Conservation (phyloP, 2,329 filamentous ascomycete genomes). For the Aspergillus tubingensis region DNA sequence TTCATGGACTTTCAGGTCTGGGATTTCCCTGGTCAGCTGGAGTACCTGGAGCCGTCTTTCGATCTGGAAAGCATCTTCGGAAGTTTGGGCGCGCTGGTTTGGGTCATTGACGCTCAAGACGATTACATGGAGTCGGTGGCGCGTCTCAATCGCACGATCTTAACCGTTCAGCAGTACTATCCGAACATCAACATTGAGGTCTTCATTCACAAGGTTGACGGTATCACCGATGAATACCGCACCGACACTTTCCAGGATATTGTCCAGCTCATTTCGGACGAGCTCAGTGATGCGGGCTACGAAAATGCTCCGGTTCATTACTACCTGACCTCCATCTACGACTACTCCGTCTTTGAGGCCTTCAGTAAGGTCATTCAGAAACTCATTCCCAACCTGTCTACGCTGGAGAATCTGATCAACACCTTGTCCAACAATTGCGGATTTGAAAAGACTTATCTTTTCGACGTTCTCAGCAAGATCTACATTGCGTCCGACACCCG, state of each 20-base stretch:
- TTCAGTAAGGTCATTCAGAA: slow-evolving; percentile 99
- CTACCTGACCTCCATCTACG: slow-evolving; percentile 96
- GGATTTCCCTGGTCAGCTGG: slow-evolving; percentile 94
- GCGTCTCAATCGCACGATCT: slow-evolving; percentile 82
- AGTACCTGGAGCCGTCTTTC: slow-evolving; percentile 86
- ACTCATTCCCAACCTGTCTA: slow-evolving; percentile 87
- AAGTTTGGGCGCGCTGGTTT: slow-evolving; percentile 90
- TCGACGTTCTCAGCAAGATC: slow-evolving; percentile 96
- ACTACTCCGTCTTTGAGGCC: slow-evolving; percentile 97
- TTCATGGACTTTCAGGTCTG: slow-evolving; percentile 99
- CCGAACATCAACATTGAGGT: slow-evolving; percentile 96
- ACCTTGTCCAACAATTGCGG: slow-evolving; percentile 90
- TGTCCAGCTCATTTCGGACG: slow-evolving; percentile 92
- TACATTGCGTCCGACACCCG: slow-evolving; percentile 96
- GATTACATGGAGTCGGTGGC: slow-evolving; percentile 92
- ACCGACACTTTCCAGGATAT: slow-evolving; percentile 96
- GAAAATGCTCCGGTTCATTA: slow-evolving; percentile 93
- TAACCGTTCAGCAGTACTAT: slow-evolving; percentile 84
- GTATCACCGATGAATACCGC: slow-evolving; percentile 94
- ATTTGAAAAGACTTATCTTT: slow-evolving; percentile 97
- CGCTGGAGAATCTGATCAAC: slow-evolving; percentile 90
- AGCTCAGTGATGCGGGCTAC: slow-evolving; percentile 88
- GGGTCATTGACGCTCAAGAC: slow-evolving; percentile 98
- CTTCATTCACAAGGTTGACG: slow-evolving; percentile 98
- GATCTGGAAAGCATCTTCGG: slow-evolving; percentile 93